These are phyloP conservation scores for Zizania latifolia DNA, from an alignment of 176 grass and related monocot genomes.

Conservation along the genomic window DNA sequence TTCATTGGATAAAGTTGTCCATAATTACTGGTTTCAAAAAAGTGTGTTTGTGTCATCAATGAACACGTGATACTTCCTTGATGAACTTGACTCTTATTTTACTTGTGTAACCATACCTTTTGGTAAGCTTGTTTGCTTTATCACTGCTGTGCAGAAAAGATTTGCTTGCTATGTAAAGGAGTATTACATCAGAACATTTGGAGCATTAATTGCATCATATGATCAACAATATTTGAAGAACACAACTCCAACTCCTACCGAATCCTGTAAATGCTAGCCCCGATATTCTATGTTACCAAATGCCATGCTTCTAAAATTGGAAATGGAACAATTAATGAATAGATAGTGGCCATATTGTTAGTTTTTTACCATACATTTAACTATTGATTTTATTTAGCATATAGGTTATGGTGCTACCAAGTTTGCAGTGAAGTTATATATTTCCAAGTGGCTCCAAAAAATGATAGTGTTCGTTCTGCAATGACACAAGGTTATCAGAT, in stretches of 20 bases:
- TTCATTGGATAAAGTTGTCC: not conserved
- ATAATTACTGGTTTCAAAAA: not conserved
- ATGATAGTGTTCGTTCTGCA: slow-evolving; percentile 72
- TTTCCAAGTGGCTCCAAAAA: slow-evolving; percentile 90
- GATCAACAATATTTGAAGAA: slow-evolving; percentile 92
- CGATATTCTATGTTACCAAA: not conserved
- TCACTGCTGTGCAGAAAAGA: slow-evolving; percentile 50
- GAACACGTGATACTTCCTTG: not conserved
- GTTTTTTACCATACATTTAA: slow-evolving; percentile 15
- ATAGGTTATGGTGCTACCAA: slow-evolving; percentile 94
- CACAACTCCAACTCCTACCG: slow-evolving; percentile 65
- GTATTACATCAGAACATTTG: slow-evolving; percentile 74
- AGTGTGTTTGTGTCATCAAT: not conserved
- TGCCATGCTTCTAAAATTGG: not conserved
- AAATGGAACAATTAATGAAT: not conserved
- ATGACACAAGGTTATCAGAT: slow-evolving; percentile 53
- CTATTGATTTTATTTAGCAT: slow-evolving; percentile 43
- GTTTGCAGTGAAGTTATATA: slow-evolving; percentile 95
- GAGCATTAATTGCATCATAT: slow-evolving; percentile 58
- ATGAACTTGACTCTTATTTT: slow-evolving; percentile 10
- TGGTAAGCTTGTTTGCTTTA: slow-evolving; percentile 2
- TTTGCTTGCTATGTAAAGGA: slow-evolving; percentile 76
- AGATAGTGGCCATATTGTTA: not conserved
- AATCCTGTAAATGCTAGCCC: slow-evolving; percentile 48
- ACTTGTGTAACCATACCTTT: not conserved